phyloP scores from a whole-genome alignment of 148 eudicot genomes.

The Dysphania ambrosioides region DNA sequence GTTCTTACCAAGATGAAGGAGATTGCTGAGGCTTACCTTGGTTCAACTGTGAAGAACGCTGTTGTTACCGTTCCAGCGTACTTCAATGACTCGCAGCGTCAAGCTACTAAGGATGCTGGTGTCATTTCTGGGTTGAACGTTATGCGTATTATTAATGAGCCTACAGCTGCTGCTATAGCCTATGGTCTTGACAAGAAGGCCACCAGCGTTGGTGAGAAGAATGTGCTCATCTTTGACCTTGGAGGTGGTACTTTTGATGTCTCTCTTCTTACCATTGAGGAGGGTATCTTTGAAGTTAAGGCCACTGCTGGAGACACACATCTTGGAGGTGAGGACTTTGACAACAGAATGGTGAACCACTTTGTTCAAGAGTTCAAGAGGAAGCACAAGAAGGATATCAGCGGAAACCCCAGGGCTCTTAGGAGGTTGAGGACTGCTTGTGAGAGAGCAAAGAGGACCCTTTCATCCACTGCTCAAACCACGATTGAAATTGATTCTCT shows the following conservation, averaged over 20 bases:
- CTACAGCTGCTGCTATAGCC: slow-evolving; percentile 26
- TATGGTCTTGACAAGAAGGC: slow-evolving; percentile 32
- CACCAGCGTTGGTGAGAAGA: slow-evolving; percentile 22
- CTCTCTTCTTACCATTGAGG: slow-evolving; percentile 29
- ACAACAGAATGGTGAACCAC: slow-evolving; percentile 25
- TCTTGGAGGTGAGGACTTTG: slow-evolving; percentile 27
- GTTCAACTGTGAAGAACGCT: slow-evolving; percentile 16
- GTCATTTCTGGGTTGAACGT: slow-evolving; percentile 25
- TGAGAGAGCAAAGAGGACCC: slow-evolving; percentile 27
- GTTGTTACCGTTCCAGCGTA: slow-evolving; percentile 25
- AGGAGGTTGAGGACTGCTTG: slow-evolving; percentile 24
- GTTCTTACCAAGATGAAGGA: slow-evolving; percentile 22
- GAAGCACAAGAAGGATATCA: slow-evolving; percentile 26
- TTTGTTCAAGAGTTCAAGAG: slow-evolving; percentile 26
- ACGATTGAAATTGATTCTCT: slow-evolving; percentile 26
- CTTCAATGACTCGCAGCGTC: slow-evolving; percentile 27
- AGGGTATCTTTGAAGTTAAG: slow-evolving; percentile 33
- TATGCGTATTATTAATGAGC: slow-evolving; percentile 23
- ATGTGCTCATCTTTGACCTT: slow-evolving; percentile 22
- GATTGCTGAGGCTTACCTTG: slow-evolving; percentile 23
- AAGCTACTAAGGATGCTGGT: slow-evolving; percentile 25
- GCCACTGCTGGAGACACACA: slow-evolving; percentile 35
- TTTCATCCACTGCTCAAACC: slow-evolving; percentile 26
- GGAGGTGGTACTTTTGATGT: slow-evolving; percentile 35
- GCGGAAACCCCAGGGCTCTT: slow-evolving; percentile 23